A percentile compares a stretch with the other conserved stretches of the same genome.
Conservation (phyloP, 2,329 filamentous ascomycete species). For the Rugonectria rugulosa region DNA sequence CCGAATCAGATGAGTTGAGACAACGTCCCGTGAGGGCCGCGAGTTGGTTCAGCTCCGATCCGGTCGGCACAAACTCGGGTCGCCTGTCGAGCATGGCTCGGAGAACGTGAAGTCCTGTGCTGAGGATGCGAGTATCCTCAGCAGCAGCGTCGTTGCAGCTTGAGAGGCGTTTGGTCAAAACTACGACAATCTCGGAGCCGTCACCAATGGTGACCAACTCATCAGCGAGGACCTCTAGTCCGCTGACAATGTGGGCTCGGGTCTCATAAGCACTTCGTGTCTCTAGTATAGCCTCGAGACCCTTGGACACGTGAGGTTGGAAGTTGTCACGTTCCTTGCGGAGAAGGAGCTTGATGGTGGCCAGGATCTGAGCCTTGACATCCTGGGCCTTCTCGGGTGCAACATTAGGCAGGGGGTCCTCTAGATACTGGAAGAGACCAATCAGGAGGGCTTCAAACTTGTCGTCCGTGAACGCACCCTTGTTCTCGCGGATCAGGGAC, state of each 20-base stretch:
- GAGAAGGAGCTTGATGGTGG: slow-evolving; percentile 76
- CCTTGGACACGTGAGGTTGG: slow-evolving; percentile 70
- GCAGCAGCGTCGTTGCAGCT: slow-evolving; percentile 49
- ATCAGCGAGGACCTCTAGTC: slow-evolving; percentile 75
- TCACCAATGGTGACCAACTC: slow-evolving; percentile 74
- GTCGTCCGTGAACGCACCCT: slow-evolving; percentile 69
- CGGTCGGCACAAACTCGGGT: slow-evolving; percentile 56
- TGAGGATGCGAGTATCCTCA: slow-evolving; percentile 61
- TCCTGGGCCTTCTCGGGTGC: slow-evolving; percentile 72
- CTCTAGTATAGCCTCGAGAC: slow-evolving; percentile 71
- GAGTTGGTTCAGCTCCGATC: slow-evolving; percentile 60
- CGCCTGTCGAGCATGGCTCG: slow-evolving; percentile 64
- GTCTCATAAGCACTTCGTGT: slow-evolving; percentile 73
- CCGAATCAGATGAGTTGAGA: slow-evolving; percentile 67
- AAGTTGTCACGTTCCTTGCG: slow-evolving; percentile 72
- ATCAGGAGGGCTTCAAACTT: slow-evolving; percentile 73
- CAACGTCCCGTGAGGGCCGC: slow-evolving; percentile 61
- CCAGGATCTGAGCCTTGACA: slow-evolving; percentile 76
- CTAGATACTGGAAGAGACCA: slow-evolving; percentile 76
- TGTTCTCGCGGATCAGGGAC: slow-evolving; percentile 73
- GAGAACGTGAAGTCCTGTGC: slow-evolving; percentile 71
- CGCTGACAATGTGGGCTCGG: slow-evolving; percentile 74
- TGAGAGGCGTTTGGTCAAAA: slow-evolving; percentile 59
- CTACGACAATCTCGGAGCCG: slow-evolving; percentile 64
- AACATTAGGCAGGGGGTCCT: slow-evolving; percentile 63